These are phyloP conservation scores for Oligophagozyma castellii DNA, from an alignment of 1,139 yeast genomes.

Conservation along the genomic window DNA sequence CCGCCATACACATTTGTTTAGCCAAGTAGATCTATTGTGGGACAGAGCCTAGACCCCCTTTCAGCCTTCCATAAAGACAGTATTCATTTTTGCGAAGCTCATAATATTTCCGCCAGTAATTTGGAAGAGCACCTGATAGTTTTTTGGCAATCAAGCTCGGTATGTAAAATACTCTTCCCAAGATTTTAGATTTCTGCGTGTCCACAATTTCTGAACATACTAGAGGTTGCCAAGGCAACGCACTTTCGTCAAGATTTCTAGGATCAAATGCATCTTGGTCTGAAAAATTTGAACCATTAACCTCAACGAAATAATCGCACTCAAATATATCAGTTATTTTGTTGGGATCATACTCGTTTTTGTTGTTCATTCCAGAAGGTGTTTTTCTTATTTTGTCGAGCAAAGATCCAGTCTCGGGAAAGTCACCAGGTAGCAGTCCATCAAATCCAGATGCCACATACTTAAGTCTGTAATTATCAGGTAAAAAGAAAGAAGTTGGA, in stretches of 20 bases:
- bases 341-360: slow-evolving; percentile 44
- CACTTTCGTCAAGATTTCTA: slow-evolving; percentile 9
- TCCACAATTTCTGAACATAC: slow-evolving; percentile 28
- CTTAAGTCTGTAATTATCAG: slow-evolving; percentile 42
- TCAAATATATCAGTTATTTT: slow-evolving; percentile 32
- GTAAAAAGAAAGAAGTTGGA: slow-evolving; percentile 77
- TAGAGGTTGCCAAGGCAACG: slow-evolving; percentile 23
- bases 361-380: slow-evolving; percentile 62
- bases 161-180: slow-evolving; percentile 29
- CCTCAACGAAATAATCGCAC: slow-evolving; percentile 53
- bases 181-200: slow-evolving; percentile 25
- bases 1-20: too few species aligned
- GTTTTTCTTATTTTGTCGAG: slow-evolving; percentile 24
- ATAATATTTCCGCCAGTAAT: slow-evolving; percentile 12
- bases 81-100: slow-evolving; percentile 16
- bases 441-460: slow-evolving; percentile 70
- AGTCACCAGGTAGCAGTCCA: slow-evolving; percentile 84
- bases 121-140: slow-evolving; percentile 6
- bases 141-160: slow-evolving; percentile 20
- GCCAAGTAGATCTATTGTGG: too few species aligned
- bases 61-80: slow-evolving; percentile 19
- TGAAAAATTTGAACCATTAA: slow-evolving; percentile 16
- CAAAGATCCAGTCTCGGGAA: slow-evolving; percentile 32
- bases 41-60: too few species aligned
- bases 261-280: slow-evolving; percentile 17